Evolutionary conservation across 768 basidiomycete genomes (phyloP), one percentile per base, ranked within the genome.

Genomic region (Suillus placidus): DNA sequence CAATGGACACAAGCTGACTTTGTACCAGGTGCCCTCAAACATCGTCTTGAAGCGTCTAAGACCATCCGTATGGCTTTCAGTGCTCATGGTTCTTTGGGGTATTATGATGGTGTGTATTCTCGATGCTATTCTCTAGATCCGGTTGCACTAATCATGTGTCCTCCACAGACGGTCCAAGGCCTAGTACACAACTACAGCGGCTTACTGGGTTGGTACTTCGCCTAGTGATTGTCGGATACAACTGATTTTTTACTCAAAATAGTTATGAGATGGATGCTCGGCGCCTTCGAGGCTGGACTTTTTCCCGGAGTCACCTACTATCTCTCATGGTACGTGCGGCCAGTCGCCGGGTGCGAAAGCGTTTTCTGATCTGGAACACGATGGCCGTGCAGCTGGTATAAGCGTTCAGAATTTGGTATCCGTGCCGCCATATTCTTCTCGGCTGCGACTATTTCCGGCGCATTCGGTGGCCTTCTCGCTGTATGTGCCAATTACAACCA

Each of bases 361-460:
- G 4, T 1, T 56, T 83, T 80, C 66, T 85, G 81, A 84, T 20
- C 5, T 34, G 32, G 12, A 55, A n/a, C 10, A 23, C 54, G 40
- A 18, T 30, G 30, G 3, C 16, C 2, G 20, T 38, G n/a, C 65
- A 84, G 83, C 67, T 88, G 87, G 86, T 88, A 88, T 77, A 82
- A 70, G 70, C 89, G 91, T 42, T 87, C 87, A 16, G 93, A 94
- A 71, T 91, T 92, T 68, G 92, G 90, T 65, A 80, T 85, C 62
- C 80, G 76, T 9, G 83, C 87, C 32, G 87, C 89, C 0, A 71
- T 92, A 35, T 92, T 92, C 78, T 92, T 91, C 78, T 86, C 87
- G 0, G 89, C 92, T 4, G 92, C 92, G 0, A 92, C 90, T 3
- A 85, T 91, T 0, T 88, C 91, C 2, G 93, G 92, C n/a, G 91